Evolutionary conservation across 176 grass and related monocot species (phyloP).

Genomic region (Avena sativa): DNA sequence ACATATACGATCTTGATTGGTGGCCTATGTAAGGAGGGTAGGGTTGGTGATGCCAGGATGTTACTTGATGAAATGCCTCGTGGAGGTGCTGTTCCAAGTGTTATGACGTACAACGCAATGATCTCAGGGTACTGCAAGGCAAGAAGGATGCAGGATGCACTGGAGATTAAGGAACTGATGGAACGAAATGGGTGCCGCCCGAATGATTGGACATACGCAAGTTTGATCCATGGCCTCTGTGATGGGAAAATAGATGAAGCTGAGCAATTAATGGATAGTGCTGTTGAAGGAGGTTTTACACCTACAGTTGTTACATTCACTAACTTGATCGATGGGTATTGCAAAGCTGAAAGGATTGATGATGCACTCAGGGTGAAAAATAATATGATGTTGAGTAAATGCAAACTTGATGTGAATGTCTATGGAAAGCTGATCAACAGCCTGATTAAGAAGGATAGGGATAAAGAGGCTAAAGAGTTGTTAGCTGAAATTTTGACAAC

Average conservation of each 20-base stretch:
- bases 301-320: conserved; percentile 65
- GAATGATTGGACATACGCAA: conserved; percentile 61
- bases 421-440: conserved; percentile 57
- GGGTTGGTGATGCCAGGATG: conserved; percentile 42
- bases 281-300: conserved; percentile 48
- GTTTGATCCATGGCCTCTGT: conserved; percentile 61
- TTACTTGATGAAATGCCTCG: conserved; percentile 77
- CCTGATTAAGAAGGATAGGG: conserved; percentile 58
- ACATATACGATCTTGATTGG: conserved; percentile 66
- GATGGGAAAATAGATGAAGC: conserved; percentile 48
- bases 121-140: conserved; percentile 62
- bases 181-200: conserved; percentile 51
- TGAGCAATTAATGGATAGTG: conserved; percentile 57
- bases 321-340: conserved; percentile 68
- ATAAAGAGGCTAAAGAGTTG: conserved; percentile 57
- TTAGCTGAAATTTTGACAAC: conserved; percentile 52
- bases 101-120: conserved; percentile 67
- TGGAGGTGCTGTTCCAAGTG: conserved; percentile 55
- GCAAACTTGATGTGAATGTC: conserved; percentile 57
- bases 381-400: conserved; percentile 54
- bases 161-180: conserved; percentile 59
- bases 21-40: conserved; percentile 69
- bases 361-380: conserved; percentile 63
- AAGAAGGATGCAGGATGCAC: conserved; percentile 48
- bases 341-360: conserved; percentile 56